Evolutionary conservation across 164 flowering plant species (phyloP).

Genomic region (Litsea cubeba): DNA sequence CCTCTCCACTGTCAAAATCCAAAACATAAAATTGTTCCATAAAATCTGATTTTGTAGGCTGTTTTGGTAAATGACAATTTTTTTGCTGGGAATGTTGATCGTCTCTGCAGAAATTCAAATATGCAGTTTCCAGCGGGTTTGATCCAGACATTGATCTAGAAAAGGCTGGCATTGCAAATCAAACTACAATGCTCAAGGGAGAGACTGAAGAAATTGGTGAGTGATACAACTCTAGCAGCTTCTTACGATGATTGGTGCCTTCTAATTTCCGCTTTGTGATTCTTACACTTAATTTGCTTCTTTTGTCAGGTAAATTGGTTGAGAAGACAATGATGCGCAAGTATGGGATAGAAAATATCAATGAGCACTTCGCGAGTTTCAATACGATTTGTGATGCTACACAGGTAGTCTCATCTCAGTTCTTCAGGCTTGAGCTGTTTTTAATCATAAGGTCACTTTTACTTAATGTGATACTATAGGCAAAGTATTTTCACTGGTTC

Average conservation of each 20-base stretch:
- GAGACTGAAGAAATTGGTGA: slow-evolving; percentile 97
- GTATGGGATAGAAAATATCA: slow-evolving; percentile 73
- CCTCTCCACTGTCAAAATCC: not conserved
- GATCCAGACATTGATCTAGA: slow-evolving; percentile 82
- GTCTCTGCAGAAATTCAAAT: slow-evolving; percentile 78
- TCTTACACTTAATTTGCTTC: slow-evolving; percentile 9
- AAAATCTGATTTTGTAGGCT: not conserved
- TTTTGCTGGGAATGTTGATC: not conserved
- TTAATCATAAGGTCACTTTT: not conserved
- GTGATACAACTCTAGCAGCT: slow-evolving; percentile 17
- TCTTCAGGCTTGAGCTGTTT: not conserved
- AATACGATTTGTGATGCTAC: slow-evolving; percentile 98
- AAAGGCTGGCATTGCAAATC: slow-evolving; percentile 91
- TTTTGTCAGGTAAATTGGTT: slow-evolving; percentile 58
- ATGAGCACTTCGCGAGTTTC: slow-evolving; percentile 77
- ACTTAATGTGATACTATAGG: not conserved
- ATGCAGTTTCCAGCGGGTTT: slow-evolving; percentile 85
- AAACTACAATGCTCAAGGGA: slow-evolving; percentile 98
- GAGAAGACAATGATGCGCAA: slow-evolving; percentile 88
- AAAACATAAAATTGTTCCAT: not conserved
- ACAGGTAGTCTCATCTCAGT: slow-evolving; percentile 41
- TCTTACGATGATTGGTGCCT: not conserved
- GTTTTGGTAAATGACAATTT: not conserved
- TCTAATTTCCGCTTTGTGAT: not conserved
- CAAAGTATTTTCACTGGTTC: not conserved